Conservation (phyloP, 371 early-diverging fungal species). For the Rhizopus microsporus region DNA sequence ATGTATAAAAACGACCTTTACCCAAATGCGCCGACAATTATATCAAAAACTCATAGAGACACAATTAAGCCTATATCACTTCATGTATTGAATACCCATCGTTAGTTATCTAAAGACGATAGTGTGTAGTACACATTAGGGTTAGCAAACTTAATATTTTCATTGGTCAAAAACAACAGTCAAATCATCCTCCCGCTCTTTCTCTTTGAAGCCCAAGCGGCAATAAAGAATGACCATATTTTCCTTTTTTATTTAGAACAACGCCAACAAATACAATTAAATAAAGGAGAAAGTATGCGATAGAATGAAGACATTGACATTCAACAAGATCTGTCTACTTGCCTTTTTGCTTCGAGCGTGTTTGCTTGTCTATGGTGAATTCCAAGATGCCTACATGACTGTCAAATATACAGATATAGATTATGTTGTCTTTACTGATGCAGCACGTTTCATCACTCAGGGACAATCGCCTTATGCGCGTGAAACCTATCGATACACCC, state of each 20-base stretch:
- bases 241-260: neutral
- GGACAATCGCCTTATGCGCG: slow-evolving; percentile 86
- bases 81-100: too few species aligned
- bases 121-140: too few species aligned
- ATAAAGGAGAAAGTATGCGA: neutral
- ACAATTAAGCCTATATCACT: too few species aligned
- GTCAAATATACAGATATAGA: slow-evolving; percentile 98
- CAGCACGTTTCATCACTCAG: slow-evolving; percentile 74
- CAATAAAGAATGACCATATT: neutral
- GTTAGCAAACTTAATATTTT: too few species aligned
- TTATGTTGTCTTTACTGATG: slow-evolving; percentile 95
- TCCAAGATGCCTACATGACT: slow-evolving; percentile 81
- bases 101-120: too few species aligned
- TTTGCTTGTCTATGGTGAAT: slow-evolving; percentile 79
- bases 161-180: too few species aligned
- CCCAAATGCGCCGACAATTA: too few species aligned
- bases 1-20: too few species aligned
- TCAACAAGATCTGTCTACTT: slow-evolving; percentile 33
- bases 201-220: too few species aligned
- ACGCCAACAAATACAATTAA: neutral
- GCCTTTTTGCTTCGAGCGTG: slow-evolving; percentile 59
- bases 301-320: slow-evolving; percentile 11
- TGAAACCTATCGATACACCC: slow-evolving; percentile 96
- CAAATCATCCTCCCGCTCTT: too few species aligned
- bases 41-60: too few species aligned